Evolutionary conservation across 352 stramenopile genomes (phyloP), one percentile per base, ranked within the genome.

Genomic region (Phytophthora sp.): DNA sequence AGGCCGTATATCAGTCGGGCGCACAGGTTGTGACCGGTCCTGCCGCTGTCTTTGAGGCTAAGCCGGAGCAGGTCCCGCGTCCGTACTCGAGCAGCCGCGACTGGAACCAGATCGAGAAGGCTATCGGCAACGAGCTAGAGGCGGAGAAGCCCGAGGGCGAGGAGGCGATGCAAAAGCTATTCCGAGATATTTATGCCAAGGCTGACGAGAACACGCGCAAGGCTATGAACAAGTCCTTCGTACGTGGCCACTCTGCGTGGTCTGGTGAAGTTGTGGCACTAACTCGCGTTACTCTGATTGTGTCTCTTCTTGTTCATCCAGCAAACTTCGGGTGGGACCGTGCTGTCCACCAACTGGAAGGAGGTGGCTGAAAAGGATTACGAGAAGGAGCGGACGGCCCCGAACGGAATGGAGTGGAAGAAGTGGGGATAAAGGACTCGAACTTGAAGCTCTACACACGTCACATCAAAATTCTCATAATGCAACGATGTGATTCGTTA

Each of bases 161-260:
- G 47, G 91, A 96, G 36, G 91, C 91, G 15, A 89, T 98, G 79
- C 86, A 97, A 55, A 94, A 96, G 55, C 84, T 98, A 9, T 98
- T 97, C 70, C 77, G 77, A 24, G 85, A 98, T 78, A 97, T 98
- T 76, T 98, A 97, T 80, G 76, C 83, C 66, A 97, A 97, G 68
- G 91, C 91, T 13, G 86, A 95, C 61, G 87, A 96, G 45, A 93
- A 91, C 62, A 98, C 92, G 57, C 82, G 90, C 36, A 86, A 90
- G 16, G 92, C 92, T 31, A 98, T 98, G 92, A 96, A 96, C 80
- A 97, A 98, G 77, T 96, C 85, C 15, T 98, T 97, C 62, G 85
- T 95, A 77, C 57, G 84, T 86, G 39, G 15, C 20, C 50, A 30
- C 36, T 41, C n/a, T 44, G 4, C 16, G 4, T 24, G 39, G 26